Evolutionary conservation across 139 green algal species (phyloP).

Genomic region (Trebouxia sp.): DNA sequence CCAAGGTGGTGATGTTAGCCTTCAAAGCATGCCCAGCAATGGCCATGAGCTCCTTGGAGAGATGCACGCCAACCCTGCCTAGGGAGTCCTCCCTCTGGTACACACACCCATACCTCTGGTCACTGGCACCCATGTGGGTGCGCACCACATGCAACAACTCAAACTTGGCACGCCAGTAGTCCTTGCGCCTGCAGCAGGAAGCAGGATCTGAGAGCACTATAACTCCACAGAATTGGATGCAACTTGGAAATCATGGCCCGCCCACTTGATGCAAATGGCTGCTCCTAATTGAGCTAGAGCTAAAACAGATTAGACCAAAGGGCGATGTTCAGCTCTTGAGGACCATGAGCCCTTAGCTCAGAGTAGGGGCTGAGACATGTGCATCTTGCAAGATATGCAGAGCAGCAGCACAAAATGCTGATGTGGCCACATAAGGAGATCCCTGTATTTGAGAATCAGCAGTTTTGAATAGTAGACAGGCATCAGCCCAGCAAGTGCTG

Average conservation of each 20-base stretch:
- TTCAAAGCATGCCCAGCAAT: slow-evolving; percentile 84
- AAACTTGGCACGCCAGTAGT: slow-evolving; percentile 67
- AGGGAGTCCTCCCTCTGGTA: slow-evolving; percentile 77
- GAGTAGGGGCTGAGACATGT: too few relatives aligned
- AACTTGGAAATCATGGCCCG: too few relatives aligned
- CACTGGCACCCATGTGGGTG: slow-evolving; percentile 91
- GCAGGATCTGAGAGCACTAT: not conserved
- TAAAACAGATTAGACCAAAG: too few relatives aligned
- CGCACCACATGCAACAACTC: slow-evolving; percentile 85
- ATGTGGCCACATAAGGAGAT: too few relatives aligned
- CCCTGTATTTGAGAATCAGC: too few relatives aligned
- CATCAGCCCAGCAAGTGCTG: not conserved
- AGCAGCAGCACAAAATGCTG: too few relatives aligned
- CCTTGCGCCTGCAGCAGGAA: slow-evolving; percentile 33
- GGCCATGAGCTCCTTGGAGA: slow-evolving; percentile 92
- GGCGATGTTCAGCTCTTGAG: too few relatives aligned
- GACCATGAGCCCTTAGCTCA: too few relatives aligned
- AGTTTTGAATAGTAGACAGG: not conserved
- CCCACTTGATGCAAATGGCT: too few relatives aligned
- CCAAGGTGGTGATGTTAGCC: slow-evolving; percentile 97
- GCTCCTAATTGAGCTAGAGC: too few relatives aligned
- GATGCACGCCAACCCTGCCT: slow-evolving; percentile 68
- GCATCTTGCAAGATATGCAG: too few relatives aligned
- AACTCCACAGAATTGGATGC: too few relatives aligned
- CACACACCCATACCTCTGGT: slow-evolving; percentile 87